Percentiles rank a stretch among this genome's conserved stretches.
These are phyloP conservation scores for Castanopsis chinensis DNA, from an alignment of 306 rosid species.

Conservation along the genomic window DNA sequence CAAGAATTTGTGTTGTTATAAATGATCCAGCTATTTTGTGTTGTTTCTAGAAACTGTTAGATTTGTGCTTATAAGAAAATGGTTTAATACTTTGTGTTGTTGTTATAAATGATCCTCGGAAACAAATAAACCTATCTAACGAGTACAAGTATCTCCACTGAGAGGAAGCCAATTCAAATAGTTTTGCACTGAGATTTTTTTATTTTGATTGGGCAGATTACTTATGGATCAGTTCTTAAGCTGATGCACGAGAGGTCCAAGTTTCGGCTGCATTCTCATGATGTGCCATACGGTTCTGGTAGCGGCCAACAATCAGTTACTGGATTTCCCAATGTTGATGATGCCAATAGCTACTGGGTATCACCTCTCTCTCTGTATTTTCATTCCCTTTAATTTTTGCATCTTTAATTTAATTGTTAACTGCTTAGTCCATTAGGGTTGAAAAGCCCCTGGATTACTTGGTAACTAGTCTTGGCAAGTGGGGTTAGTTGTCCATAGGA, in stretches of 20 bases:
- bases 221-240: slow-evolving; percentile 84
- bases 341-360: slow-evolving; percentile 98
- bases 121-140: neutral
- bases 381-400: too few species aligned
- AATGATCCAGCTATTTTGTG: too few species aligned
- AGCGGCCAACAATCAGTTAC: slow-evolving; percentile 99
- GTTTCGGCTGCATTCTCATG: slow-evolving; percentile 92
- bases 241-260: slow-evolving; percentile 93
- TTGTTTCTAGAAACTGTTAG: too few species aligned
- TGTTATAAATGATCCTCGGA: neutral
- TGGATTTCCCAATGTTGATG: slow-evolving; percentile 82
- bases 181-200: neutral
- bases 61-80: too few species aligned
- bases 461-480: too few species aligned
- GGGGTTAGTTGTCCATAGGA: too few species aligned
- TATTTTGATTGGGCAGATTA: slow-evolving; percentile 42
- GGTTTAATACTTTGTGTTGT: neutral
- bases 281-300: slow-evolving; percentile 98
- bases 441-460: too few species aligned
- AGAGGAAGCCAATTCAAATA: neutral
- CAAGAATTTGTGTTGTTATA: neutral
- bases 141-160: neutral
- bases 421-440: too few species aligned
- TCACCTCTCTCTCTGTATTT: too few species aligned
- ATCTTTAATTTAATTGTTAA: too few species aligned